Conservation (phyloP, 1,139 yeast species). For the Suhomyces guaymorum region DNA sequence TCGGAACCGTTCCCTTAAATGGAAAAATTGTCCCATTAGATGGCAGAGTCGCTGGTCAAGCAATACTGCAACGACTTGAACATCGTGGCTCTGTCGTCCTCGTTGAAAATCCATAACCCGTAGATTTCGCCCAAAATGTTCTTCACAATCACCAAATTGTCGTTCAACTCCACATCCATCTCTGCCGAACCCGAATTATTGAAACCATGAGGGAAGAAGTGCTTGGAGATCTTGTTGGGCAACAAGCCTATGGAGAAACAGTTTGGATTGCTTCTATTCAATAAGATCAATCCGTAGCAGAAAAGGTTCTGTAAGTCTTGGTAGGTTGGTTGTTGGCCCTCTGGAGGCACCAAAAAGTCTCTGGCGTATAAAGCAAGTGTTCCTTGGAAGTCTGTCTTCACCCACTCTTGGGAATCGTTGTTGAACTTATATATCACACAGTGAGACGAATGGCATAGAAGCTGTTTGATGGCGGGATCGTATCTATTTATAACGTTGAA, state of each 20-base stretch:
- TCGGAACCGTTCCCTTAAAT: too few relatives aligned
- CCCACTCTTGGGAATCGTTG: slow-evolving; percentile 71
- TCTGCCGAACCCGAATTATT: slow-evolving; percentile 45
- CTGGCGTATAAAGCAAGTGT: slow-evolving; percentile 78
- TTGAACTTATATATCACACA: slow-evolving; percentile 77
- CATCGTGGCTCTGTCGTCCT: slow-evolving; percentile 66
- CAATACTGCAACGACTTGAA: slow-evolving; percentile 61
- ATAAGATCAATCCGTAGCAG: slow-evolving; percentile 75
- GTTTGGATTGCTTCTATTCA: slow-evolving; percentile 73
- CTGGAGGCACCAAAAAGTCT: slow-evolving; percentile 38
- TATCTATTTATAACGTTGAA: slow-evolving; percentile 80
- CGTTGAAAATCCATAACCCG: slow-evolving; percentile 88
- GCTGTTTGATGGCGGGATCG: slow-evolving; percentile 76
- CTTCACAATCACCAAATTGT: slow-evolving; percentile 76
- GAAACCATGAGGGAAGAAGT: slow-evolving; percentile 42
- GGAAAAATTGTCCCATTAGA: background rate
- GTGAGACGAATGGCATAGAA: slow-evolving; percentile 75
- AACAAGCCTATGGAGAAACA: slow-evolving; percentile 80
- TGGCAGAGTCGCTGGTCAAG: slow-evolving; percentile 38
- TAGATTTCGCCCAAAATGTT: slow-evolving; percentile 75
- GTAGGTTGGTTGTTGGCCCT: slow-evolving; percentile 23
- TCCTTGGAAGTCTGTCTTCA: slow-evolving; percentile 77
- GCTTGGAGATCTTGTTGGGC: slow-evolving; percentile 54
- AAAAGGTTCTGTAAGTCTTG: slow-evolving; percentile 52
- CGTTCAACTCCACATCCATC: slow-evolving; percentile 78